Evolutionary conservation across 345 rosid genomes (phyloP).

Genomic region (Eucalyptus brandiana): DNA sequence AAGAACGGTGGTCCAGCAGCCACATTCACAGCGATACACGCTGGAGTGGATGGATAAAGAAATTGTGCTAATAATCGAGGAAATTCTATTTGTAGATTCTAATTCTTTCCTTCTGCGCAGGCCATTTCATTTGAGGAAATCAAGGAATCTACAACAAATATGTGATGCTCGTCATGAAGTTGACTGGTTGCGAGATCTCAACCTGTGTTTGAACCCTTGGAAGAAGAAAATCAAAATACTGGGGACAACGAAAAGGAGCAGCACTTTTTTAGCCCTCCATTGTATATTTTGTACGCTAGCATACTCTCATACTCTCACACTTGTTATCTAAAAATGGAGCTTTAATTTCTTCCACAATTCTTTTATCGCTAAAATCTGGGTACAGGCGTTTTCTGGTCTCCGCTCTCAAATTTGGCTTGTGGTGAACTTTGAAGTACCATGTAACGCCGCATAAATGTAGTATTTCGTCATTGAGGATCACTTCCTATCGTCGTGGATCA

Average conservation of each 20-base stretch:
- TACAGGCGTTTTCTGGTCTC: not conserved
- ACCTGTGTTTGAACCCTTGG: not conserved
- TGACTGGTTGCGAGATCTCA: not conserved
- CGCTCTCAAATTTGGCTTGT: not conserved
- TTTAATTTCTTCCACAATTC: not conserved
- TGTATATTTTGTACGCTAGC: not conserved
- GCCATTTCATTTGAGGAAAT: constrained; percentile 68
- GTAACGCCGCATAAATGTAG: not conserved
- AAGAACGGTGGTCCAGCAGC: not conserved
- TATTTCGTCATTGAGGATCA: not conserved
- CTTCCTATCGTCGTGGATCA: not conserved
- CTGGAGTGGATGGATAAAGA: not conserved
- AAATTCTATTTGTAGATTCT: not conserved
- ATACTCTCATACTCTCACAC: not conserved
- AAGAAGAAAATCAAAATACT: not conserved
- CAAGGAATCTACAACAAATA: constrained; percentile 46
- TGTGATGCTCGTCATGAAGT: constrained; percentile 12
- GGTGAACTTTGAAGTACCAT: not conserved
- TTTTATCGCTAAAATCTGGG: not conserved
- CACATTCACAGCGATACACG: not conserved
- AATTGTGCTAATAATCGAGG: not conserved
- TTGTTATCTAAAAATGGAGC: not conserved
- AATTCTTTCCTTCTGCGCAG: constrained; percentile 24
- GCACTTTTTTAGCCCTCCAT: not conserved
- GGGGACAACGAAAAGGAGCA: not conserved